Base-by-base conservation (phyloP, 169 alveolate species). In the Plasmodium gonderi region DNA sequence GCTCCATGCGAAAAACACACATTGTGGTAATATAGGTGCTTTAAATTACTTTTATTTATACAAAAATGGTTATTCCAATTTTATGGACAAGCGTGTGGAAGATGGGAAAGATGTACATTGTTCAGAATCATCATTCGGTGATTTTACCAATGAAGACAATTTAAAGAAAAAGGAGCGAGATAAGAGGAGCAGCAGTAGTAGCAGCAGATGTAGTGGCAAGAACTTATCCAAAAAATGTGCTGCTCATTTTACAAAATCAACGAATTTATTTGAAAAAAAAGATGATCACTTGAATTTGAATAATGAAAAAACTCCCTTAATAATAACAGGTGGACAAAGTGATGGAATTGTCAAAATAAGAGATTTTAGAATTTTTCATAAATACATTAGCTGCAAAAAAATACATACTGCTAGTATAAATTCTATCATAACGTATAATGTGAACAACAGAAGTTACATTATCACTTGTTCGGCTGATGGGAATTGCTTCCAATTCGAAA, bases 401-500 rank as follows among this genome's bases (percentile, higher is more conserved):
- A 77, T 90, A 33, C 94, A 90, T 42, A 90, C 90, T 49, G 90
- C 91, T 65, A 90, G 94, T 33, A 90, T 90, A 17, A 90, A 90
- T 78, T 64, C 91, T 44, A 90, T 90, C 54, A 29, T 90, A 76
- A 90, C 94, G 23, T 90, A 90, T 77, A 90, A 77, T 64, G 47
- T 76, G 36, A 90, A 90, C 23, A 77, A 90, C 51, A 77, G 60
- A 79, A 90, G 79, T 12, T 90, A 90, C 20, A 90, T 90, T 69
- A 78, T 90, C 72, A 77, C 94, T 12, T 90, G 94, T 78, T 76
- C 94, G 23, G 94, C 94, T 45, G 94, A 90, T 90, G 94, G 94
- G 20, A 72, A 64, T 67, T 90, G 94, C 40, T 90, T 72, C 80
- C 94, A 90, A 77, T 90, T 77, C 80, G 94, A 90, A 69, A 90